Evolutionary conservation across 1,139 yeast species (phyloP).

Genomic region (Saccharomyces hybrid): DNA sequence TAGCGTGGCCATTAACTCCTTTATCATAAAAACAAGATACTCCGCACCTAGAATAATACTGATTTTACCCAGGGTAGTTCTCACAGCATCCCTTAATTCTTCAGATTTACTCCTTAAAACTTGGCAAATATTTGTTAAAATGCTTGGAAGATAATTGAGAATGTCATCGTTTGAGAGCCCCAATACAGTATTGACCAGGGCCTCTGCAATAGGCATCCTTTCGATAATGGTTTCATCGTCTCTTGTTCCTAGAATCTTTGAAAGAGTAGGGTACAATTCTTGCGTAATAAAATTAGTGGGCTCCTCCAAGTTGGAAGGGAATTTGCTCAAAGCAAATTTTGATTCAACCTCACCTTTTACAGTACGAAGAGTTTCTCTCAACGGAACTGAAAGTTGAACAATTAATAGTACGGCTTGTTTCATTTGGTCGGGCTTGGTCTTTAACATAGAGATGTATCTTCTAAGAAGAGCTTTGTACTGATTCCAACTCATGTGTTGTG

Average conservation of each 20-base stretch:
- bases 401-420: constrained; percentile 57
- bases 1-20: constrained; percentile 71
- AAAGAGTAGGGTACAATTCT: constrained; percentile 57
- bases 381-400: constrained; percentile 54
- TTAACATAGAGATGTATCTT: constrained; percentile 58
- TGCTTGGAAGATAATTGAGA: constrained; percentile 63
- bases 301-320: constrained; percentile 37
- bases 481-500: constrained; percentile 60
- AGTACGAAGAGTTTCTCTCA: constrained; percentile 33
- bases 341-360: constrained; percentile 13
- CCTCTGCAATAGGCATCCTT: constrained; percentile 77
- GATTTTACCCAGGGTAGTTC: constrained; percentile 67
- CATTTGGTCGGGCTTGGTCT: constrained; percentile 43
- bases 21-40: constrained; percentile 65
- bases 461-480: constrained; percentile 71
- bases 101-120: constrained; percentile 80
- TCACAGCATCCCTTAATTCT: constrained; percentile 78
- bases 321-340: constrained; percentile 23
- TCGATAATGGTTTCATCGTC: constrained; percentile 71
- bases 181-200: constrained; percentile 61
- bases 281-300: constrained; percentile 48
- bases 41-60: constrained; percentile 59
- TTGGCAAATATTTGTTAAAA: constrained; percentile 78
- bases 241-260: constrained; percentile 51
- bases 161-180: constrained; percentile 55